phyloP scores from a whole-genome alignment of 495 filamentous ascomycete species.

The Chaetomium tenue region DNA sequence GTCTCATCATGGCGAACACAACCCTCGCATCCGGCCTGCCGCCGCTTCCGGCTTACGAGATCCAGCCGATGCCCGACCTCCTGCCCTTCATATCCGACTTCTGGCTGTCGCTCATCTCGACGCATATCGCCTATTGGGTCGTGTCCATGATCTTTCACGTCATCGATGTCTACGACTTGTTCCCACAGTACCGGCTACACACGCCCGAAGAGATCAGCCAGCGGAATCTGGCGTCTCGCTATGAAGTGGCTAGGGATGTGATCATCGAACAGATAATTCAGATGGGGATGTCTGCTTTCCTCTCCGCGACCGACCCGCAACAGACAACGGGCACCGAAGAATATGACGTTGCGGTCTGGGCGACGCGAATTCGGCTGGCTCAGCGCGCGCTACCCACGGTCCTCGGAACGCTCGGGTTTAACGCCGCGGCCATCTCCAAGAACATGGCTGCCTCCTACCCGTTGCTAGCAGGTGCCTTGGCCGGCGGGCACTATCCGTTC shows the following conservation, averaged over 20 bases:
- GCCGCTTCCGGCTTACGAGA: slow-evolving; percentile 71
- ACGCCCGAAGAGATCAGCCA: slow-evolving; percentile 84
- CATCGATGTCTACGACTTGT: slow-evolving; percentile 77
- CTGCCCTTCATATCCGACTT: slow-evolving; percentile 78
- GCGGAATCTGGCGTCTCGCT: slow-evolving; percentile 79
- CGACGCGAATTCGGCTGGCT: slow-evolving; percentile 66
- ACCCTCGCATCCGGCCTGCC: slow-evolving; percentile 57
- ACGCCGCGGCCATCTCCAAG: slow-evolving; percentile 55
- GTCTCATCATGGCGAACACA: slow-evolving; percentile 45
- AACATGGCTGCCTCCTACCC: slow-evolving; percentile 57
- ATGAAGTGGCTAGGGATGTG: slow-evolving; percentile 82
- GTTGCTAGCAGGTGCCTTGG: slow-evolving; percentile 63
- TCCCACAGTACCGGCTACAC: slow-evolving; percentile 85
- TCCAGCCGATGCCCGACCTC: slow-evolving; percentile 64
- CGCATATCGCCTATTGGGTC: slow-evolving; percentile 85
- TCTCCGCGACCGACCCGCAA: slow-evolving; percentile 63
- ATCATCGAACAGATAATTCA: slow-evolving; percentile 88
- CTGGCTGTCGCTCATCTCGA: slow-evolving; percentile 67
- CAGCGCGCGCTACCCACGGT: slow-evolving; percentile 65
- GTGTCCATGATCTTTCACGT: slow-evolving; percentile 84
- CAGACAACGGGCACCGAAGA: slow-evolving; percentile 71
- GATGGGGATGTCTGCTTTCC: slow-evolving; percentile 58
- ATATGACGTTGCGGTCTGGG: slow-evolving; percentile 82
- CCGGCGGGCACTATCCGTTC: slow-evolving; percentile 71
- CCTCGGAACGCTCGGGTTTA: slow-evolving; percentile 55